These are phyloP conservation scores for Suillus hirtellus DNA, from an alignment of 768 basidiomycete genomes.

Conservation along the genomic window DNA sequence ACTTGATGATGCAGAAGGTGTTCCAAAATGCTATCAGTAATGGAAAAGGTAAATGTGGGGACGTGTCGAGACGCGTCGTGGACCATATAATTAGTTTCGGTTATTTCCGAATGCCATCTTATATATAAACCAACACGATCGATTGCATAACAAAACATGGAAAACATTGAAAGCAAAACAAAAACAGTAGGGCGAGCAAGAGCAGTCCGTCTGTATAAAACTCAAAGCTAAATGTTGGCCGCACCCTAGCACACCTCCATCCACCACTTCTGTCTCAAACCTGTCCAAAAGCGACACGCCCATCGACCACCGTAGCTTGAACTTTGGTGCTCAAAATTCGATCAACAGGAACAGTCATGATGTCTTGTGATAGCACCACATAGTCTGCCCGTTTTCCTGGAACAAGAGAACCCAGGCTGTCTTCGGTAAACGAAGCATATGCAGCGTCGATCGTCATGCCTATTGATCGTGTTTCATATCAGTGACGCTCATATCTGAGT, in stretches of 20 bases:
- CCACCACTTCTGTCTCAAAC: slow-evolving; percentile 22
- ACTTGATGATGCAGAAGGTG: neutral
- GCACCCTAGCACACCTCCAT: neutral
- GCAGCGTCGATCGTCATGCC: slow-evolving; percentile 89
- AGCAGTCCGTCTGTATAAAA: neutral
- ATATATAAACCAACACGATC: too few species aligned
- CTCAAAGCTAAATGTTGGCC: neutral
- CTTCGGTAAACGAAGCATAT: slow-evolving; percentile 82
- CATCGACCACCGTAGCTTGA: slow-evolving; percentile 78
- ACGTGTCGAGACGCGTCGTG: neutral
- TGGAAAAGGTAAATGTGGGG: neutral
- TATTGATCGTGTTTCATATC: slow-evolving; percentile 26
- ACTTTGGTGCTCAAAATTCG: slow-evolving; percentile 71
- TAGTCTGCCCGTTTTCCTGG: slow-evolving; percentile 84
- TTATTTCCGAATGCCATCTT: neutral
- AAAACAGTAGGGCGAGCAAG: neutral
- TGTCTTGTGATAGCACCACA: slow-evolving; percentile 79
- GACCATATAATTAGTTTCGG: neutral
- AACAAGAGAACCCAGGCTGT: slow-evolving; percentile 71
- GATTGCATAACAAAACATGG: neutral
- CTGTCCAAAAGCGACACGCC: slow-evolving; percentile 47
- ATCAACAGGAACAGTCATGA: slow-evolving; percentile 62
- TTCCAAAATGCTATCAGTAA: neutral
- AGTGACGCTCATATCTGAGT: neutral
- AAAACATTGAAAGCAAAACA: neutral